Base-by-base conservation (phyloP, 2,329 filamentous ascomycete species). In the Clonostachys solani region DNA sequence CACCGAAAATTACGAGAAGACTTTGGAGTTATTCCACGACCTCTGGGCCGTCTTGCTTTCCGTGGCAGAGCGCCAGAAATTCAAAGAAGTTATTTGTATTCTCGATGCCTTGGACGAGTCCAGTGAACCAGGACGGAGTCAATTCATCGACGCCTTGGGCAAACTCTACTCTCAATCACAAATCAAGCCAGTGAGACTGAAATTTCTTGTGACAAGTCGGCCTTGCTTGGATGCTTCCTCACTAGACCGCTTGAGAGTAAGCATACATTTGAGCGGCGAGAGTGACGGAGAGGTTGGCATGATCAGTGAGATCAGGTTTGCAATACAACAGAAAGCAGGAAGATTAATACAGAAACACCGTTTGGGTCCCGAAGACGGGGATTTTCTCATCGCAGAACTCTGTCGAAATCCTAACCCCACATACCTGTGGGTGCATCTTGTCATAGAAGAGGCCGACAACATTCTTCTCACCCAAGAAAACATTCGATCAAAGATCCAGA, bases 1-100 rank as follows among this genome's bases (percentile, higher is more conserved):
- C 15, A n/a, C 8, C 6, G 45, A 50, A 2, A 57, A 45, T 42
- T 37, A 55, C n/a, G 56, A 48, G 5, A 57, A 45, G 5, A 45
- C 62, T 9, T 12, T 8, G 6, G 8, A 37, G 10, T 18, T 41
- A 23, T 13, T 49, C 19, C 40, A 47, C 41, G 42, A 51, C 16
- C 29, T 52, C 6, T 52, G 45, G 51, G 34, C 45, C 12, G 43
- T 49, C 18, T 19, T 52, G 6, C n/a, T 46, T 17, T 42, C 44
- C 12, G 46, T 44, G 16, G 44, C 42, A 12, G 45, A 34, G 17
- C 49, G 48, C 16, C 42, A 47, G 5, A 5, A 40, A 15, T 29
- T 38, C 10, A 16, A 17, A 4, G 38, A 35, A 9, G 42, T 49
- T 5, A 46, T 41, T 13, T 51, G 47, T 37, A 34, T 51, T 29